Evolutionary conservation across 2,329 filamentous ascomycete genomes (phyloP), one percentile per base, ranked within the genome.

Genomic region (Aspergillus puulaauensis): DNA sequence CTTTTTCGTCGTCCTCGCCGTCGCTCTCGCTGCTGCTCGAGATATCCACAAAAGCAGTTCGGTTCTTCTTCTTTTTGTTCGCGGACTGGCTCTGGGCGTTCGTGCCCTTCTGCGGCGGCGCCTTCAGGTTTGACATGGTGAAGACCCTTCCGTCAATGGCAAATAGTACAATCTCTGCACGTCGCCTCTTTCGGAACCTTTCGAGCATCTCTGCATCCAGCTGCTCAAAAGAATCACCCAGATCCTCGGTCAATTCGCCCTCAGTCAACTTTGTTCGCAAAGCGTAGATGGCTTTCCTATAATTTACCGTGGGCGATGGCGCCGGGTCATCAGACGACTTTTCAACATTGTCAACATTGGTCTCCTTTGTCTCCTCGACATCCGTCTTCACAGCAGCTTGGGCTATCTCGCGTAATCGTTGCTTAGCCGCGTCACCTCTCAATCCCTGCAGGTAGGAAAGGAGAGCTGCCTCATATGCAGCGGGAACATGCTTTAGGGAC

Each of bases 381-480:
- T 76, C 72, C 23, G 57, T 62, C 53, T 72, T 70, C 52, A 86
- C 80, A 50, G 87, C 75, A 52, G 86, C 82, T 58, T 85, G 78
- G 23, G 90, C 90, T 55, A 83, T 80, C 66, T 90, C 82, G 40
- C 82, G 81, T 61, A 96, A 76, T 55, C 91, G 69, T 41, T 69
- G 82, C 56, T 86, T 84, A 54, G 91, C 86, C 6, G 87, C 87
- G 60, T 84, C 85, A 39, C 92, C 90, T 77, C 93, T 88, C 56
- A 97, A 77, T 51, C 91, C 91, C 57, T 83, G 80, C 63, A 97
- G 85, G 76, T 97, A 98, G 52, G 85, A 82, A 70, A 89, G 85
- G 43, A 97, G 85, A 21, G 86, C 81, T 47, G 83, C 77, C 58
- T 90, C 86, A 75, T 93, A 85, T 58, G 83, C 78, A 15, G 86